phyloP scores from a whole-genome alignment of 1,139 yeast species.

The Kodamaea plutei region DNA sequence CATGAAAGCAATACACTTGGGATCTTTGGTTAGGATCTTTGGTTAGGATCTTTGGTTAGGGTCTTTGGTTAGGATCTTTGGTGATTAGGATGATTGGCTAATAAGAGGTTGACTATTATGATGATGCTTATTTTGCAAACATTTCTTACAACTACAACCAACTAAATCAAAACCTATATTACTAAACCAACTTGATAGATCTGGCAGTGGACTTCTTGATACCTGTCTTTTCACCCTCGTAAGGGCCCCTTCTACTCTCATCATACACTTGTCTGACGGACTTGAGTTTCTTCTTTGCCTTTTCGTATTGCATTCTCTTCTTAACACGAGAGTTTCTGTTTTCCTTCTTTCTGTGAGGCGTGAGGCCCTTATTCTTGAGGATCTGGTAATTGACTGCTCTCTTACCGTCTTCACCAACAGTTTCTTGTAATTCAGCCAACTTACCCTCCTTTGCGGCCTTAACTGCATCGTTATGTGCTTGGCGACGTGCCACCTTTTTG shows the following conservation, averaged over 20 bases:
- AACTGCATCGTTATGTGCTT: slow-evolving; percentile 69
- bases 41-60: too few relatives aligned
- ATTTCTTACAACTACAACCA: too few relatives aligned
- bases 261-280: slow-evolving; percentile 86
- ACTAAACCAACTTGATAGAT: slow-evolving; percentile 72
- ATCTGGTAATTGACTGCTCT: slow-evolving; percentile 94
- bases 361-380: slow-evolving; percentile 90
- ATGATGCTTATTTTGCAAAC: too few relatives aligned
- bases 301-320: slow-evolving; percentile 95
- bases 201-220: slow-evolving; percentile 88
- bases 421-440: slow-evolving; percentile 65
- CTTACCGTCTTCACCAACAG: slow-evolving; percentile 73
- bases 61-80: too few relatives aligned
- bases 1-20: too few relatives aligned
- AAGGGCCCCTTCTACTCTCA: slow-evolving; percentile 68
- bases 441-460: slow-evolving; percentile 85
- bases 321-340: slow-evolving; percentile 94
- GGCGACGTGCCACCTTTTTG: slow-evolving; percentile 51
- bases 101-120: too few relatives aligned
- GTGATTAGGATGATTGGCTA: too few relatives aligned
- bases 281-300: slow-evolving; percentile 90
- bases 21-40: too few relatives aligned
- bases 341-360: slow-evolving; percentile 89
- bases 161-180: too few relatives aligned
- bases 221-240: slow-evolving; percentile 95